A percentile compares a stretch with the other conserved stretches of the same genome.
phyloP scores from a whole-genome alignment of 1,284 basidiomycete species.

The Leccinum pallidistipes region DNA sequence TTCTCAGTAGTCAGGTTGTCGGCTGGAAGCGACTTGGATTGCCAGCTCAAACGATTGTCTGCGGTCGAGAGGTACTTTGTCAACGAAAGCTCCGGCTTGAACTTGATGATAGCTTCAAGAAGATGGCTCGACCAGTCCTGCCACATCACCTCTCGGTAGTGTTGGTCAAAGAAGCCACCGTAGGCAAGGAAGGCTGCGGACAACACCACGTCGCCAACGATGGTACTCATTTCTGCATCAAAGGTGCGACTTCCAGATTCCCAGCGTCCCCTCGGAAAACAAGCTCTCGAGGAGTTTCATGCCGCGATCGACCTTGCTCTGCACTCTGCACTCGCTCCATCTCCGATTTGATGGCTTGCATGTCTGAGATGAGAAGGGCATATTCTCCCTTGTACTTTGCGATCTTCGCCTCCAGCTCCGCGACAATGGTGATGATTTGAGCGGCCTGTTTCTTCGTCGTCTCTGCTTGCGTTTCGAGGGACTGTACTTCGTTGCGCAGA shows the following conservation, averaged over 20 bases:
- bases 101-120: slow-evolving; percentile 87
- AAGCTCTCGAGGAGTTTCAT: slow-evolving; percentile 95
- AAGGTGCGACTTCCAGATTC: slow-evolving; percentile 95
- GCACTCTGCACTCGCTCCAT: slow-evolving; percentile 98
- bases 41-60: slow-evolving; percentile 95
- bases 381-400: slow-evolving; percentile 97
- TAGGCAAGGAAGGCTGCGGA: slow-evolving; percentile 98
- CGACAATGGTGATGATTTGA: slow-evolving; percentile 90
- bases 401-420: slow-evolving; percentile 93
- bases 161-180: slow-evolving; percentile 98
- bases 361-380: slow-evolving; percentile 94
- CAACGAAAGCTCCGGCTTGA: slow-evolving; percentile 90
- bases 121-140: slow-evolving; percentile 93
- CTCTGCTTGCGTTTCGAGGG: slow-evolving; percentile 89
- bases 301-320: slow-evolving; percentile 95
- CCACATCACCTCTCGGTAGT: slow-evolving; percentile 98
- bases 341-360: slow-evolving; percentile 95
- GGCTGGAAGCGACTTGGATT: slow-evolving; percentile 90
- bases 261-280: slow-evolving; percentile 94
- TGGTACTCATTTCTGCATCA: slow-evolving; percentile 98
- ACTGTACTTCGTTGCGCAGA: slow-evolving; percentile 92
- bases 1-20: slow-evolving; percentile 92
- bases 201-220: slow-evolving; percentile 94
- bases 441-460: slow-evolving; percentile 91
- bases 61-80: slow-evolving; percentile 97